phyloP scores from a whole-genome alignment of 2,329 filamentous ascomycete genomes.

The Drechslera avenae region DNA sequence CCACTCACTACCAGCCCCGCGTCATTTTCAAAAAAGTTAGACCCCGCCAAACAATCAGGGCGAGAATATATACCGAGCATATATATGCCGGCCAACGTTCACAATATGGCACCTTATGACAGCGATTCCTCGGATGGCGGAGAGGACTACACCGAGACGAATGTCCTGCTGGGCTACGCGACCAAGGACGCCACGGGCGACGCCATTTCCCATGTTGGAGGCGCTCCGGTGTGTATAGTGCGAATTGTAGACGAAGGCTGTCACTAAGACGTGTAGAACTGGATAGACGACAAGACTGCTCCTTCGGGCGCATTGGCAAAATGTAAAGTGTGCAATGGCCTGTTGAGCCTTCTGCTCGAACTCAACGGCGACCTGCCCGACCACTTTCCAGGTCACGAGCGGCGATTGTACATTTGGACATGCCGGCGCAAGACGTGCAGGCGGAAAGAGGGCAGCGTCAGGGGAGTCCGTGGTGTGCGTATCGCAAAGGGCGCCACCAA shows the following conservation, averaged over 20 bases:
- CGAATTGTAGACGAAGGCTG: constrained; percentile 8
- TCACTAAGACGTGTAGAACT: constrained; percentile 60
- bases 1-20: constrained; percentile 12
- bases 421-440: constrained; percentile 80
- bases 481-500: constrained; percentile 50
- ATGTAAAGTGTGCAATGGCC: constrained; percentile 84
- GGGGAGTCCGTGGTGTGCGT: constrained; percentile 72
- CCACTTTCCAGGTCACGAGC: constrained; percentile 82
- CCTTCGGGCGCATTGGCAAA: constrained; percentile 78
- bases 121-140: constrained; percentile 79
- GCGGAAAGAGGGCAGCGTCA: constrained; percentile 80
- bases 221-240: constrained; percentile 72
- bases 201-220: constrained; percentile 84
- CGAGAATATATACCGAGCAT: neutral
- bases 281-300: constrained; percentile 73
- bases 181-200: constrained; percentile 80
- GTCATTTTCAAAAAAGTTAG: constrained; percentile 15
- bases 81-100: no score
- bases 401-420: constrained; percentile 83
- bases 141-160: constrained; percentile 76
- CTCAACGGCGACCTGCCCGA: constrained; percentile 89
- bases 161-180: constrained; percentile 88
- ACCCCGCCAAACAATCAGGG: constrained; percentile 9
- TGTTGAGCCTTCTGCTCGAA: constrained; percentile 86
- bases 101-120: constrained; percentile 75